Evolutionary conservation across 805 yeast genomes (phyloP).

Genomic region (Lipomyces sp.): DNA sequence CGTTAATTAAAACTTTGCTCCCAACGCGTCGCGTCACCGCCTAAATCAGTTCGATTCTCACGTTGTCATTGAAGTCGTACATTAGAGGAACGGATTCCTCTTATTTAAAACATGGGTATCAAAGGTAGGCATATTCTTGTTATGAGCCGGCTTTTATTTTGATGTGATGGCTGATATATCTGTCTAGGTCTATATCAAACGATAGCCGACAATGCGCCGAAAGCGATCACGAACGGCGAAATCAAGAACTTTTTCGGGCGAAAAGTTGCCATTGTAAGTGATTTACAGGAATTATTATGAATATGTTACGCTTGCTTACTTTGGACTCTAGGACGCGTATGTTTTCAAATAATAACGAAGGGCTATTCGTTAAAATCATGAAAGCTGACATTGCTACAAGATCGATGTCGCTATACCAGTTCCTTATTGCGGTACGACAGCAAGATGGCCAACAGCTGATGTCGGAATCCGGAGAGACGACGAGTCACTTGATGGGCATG

Average conservation of each 20-base stretch:
- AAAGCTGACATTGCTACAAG: constrained; percentile 43
- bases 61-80: background rate
- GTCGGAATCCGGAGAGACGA: constrained; percentile 85
- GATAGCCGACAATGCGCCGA: constrained; percentile 85
- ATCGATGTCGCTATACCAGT: constrained; percentile 95
- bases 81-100: background rate
- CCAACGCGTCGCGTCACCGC: too few species aligned
- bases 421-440: constrained; percentile 92
- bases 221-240: constrained; percentile 70
- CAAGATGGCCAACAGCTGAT: constrained; percentile 94
- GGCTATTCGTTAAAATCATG: background rate
- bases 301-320: background rate
- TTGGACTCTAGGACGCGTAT: constrained; percentile 33
- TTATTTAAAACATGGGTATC: constrained; percentile 46
- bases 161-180: too few species aligned
- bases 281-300: background rate
- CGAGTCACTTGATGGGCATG: constrained; percentile 93
- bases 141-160: constrained; percentile 1
- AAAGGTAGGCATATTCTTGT: constrained; percentile 40
- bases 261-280: constrained; percentile 80
- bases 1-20: too few species aligned
- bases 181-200: constrained; percentile 87
- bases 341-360: too few species aligned
- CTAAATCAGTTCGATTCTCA: background rate
- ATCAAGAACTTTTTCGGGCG: constrained; percentile 86